These are phyloP conservation scores for Kluyveromyces lactis DNA, from an alignment of 805 yeast species.

Conservation along the genomic window DNA sequence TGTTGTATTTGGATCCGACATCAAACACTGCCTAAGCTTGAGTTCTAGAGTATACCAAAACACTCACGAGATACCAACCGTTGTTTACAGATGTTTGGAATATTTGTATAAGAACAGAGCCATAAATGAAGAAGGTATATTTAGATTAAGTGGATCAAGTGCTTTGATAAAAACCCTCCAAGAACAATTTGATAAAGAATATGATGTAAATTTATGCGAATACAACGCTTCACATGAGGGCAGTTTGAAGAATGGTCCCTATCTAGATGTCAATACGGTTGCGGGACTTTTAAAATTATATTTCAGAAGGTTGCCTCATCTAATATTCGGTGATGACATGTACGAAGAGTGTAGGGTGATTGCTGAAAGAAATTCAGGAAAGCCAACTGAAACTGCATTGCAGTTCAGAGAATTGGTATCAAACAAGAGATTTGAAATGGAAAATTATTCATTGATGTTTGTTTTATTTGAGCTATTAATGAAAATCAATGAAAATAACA, in stretches of 20 bases:
- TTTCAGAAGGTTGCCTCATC: slow-evolving; percentile 66
- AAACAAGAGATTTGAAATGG: slow-evolving; percentile 35
- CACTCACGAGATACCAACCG: slow-evolving; percentile 50
- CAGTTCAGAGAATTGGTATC: slow-evolving; percentile 30
- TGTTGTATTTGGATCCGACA: slow-evolving; percentile 58
- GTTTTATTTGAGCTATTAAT: slow-evolving; percentile 61
- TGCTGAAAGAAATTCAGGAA: slow-evolving; percentile 25
- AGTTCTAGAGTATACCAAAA: slow-evolving; percentile 37
- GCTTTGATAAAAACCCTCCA: slow-evolving; percentile 62
- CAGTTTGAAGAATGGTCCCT: slow-evolving; percentile 25
- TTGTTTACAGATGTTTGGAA: slow-evolving; percentile 66
- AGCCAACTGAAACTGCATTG: slow-evolving; percentile 22
- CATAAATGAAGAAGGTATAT: slow-evolving; percentile 81
- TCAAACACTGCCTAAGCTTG: slow-evolving; percentile 42
- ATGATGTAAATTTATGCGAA: slow-evolving; percentile 59
- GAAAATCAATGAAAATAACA: slow-evolving; percentile 52
- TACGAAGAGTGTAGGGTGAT: slow-evolving; percentile 33
- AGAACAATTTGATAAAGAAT: slow-evolving; percentile 55
- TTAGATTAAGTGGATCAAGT: slow-evolving; percentile 84
- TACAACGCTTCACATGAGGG: slow-evolving; percentile 20
- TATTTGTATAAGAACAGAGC: slow-evolving; percentile 61
- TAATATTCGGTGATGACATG: slow-evolving; percentile 52
- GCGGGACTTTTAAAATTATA: slow-evolving; percentile 81
- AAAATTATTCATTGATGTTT: slow-evolving; percentile 51
- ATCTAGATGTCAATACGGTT: slow-evolving; percentile 68